A percentile compares a stretch with the other conserved stretches of the same genome.
phyloP scores from a whole-genome alignment of 2,329 filamentous ascomycete species.

The Trichoderma sp. region DNA sequence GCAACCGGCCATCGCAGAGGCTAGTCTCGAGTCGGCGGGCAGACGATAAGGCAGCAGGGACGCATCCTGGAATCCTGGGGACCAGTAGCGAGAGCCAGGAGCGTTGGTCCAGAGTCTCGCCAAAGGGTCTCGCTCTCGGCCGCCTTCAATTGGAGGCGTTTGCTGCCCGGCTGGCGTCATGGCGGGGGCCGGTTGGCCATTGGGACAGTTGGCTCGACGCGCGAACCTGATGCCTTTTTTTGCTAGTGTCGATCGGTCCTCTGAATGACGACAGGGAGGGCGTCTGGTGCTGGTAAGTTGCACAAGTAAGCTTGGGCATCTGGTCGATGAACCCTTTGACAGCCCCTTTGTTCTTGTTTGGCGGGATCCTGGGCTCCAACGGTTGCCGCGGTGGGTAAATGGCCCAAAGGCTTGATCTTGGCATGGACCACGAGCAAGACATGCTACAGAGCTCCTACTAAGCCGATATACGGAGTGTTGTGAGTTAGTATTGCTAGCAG shows the following conservation, averaged over 20 bases:
- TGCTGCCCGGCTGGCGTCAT: conserved; percentile 12
- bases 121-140: background rate
- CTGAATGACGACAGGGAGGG: background rate
- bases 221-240: conserved; percentile 1
- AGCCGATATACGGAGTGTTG: background rate
- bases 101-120: background rate
- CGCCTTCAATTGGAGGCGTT: background rate
- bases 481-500: background rate
- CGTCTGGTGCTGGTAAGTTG: background rate
- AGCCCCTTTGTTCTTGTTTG: background rate
- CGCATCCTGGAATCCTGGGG: background rate
- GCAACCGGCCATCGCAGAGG: conserved; percentile 15
- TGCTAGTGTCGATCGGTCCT: conserved; percentile 16
- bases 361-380: background rate
- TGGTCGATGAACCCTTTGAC: background rate
- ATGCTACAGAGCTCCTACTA: background rate
- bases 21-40: background rate
- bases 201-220: background rate
- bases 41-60: conserved; percentile 16
- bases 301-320: background rate
- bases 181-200: conserved; percentile 4
- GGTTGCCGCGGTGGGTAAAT: background rate
- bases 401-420: background rate
- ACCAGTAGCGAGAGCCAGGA: background rate
- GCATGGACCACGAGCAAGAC: background rate